Base-by-base conservation (phyloP, 163 green algal genomes). In the Prototheca wickerhamii region DNA sequence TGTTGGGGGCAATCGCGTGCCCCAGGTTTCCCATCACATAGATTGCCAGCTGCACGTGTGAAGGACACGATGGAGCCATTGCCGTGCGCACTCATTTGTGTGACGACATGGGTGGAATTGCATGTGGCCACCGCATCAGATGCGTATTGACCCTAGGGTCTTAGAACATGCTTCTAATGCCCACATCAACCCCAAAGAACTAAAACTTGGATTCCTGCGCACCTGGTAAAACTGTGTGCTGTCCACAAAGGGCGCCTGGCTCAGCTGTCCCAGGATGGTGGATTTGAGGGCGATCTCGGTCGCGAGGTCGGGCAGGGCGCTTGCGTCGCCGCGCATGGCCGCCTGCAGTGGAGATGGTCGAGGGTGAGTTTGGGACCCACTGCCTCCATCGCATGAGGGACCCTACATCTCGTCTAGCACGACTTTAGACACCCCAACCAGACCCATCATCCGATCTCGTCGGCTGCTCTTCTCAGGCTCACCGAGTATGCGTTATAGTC, bases 401-500 rank as follows among this genome's bases (percentile, higher is more conserved):
- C 10, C 37, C 37, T 12, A 8, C 10, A 8, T 8, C 12, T 46
- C 12, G 10, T 21, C 37, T 12, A 46, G 12, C 10, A 46, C 37
- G 12, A 15, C 37, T 8, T 46, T 12, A 30, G 18, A 55, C 21
- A 55, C 46, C 46, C 46, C 21, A 10, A 55, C 46, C 17, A 25
- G 5, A 26, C 20, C 15, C 5, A 55, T 5, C 15, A 5, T 26
- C 18, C 20, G 15, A n/a, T 30, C 10, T n/a, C n/a, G n/a, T n/a
- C n/a, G n/a, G n/a, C n/a, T n/a, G n/a, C n/a, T n/a, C n/a, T n/a
- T n/a, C n/a, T n/a, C n/a, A n/a, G 17, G 15, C 51, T 35, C 51
- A 58, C 55, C 4, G 55, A 49, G 30, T 46, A 61, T 12, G 30
- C 55, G 23, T 61, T 44, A 31, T 61, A 51, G 32, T 6, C 55